Evolutionary conservation across 2,329 filamentous ascomycete species (phyloP).

Genomic region (Madurella fahalii): DNA sequence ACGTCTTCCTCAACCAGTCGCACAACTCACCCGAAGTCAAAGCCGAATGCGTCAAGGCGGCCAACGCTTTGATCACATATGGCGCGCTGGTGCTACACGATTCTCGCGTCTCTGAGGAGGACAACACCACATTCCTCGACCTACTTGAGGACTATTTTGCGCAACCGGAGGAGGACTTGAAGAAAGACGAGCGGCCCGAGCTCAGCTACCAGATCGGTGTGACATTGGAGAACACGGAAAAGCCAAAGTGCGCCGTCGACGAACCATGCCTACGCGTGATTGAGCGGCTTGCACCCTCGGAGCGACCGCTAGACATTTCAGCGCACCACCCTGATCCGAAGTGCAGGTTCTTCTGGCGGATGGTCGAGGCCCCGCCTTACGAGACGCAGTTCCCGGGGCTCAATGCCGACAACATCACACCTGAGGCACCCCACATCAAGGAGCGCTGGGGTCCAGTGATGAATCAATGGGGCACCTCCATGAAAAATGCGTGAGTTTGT

Average conservation of each 20-base stretch:
- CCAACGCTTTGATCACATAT: slow-evolving; percentile 55
- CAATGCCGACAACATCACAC: slow-evolving; percentile 53
- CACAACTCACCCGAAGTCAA: slow-evolving; percentile 41
- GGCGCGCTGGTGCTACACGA: slow-evolving; percentile 59
- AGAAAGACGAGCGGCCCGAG: slow-evolving; percentile 52
- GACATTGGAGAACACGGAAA: slow-evolving; percentile 60
- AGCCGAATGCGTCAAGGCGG: slow-evolving; percentile 51
- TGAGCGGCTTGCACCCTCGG: slow-evolving; percentile 47
- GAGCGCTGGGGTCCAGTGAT: slow-evolving; percentile 51
- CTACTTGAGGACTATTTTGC: slow-evolving; percentile 63
- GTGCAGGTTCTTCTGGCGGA: slow-evolving; percentile 61
- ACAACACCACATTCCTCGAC: slow-evolving; percentile 56
- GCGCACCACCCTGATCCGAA: slow-evolving; percentile 57
- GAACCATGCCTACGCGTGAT: slow-evolving; percentile 58
- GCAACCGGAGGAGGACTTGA: slow-evolving; percentile 46
- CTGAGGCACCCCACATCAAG: slow-evolving; percentile 45
- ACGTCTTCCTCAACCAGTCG: slow-evolving; percentile 48
- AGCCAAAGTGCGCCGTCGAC: slow-evolving; percentile 60
- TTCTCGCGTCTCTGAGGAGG: slow-evolving; percentile 51
- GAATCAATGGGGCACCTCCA: slow-evolving; percentile 55
- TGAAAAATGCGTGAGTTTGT: slow-evolving; percentile 53
- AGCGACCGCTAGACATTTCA: slow-evolving; percentile 56
- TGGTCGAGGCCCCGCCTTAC: slow-evolving; percentile 52
- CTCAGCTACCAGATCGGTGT: slow-evolving; percentile 59
- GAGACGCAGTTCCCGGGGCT: slow-evolving; percentile 52